Base-by-base conservation (phyloP, 176 grass and related monocot species). In the Juncus inflexus region DNA sequence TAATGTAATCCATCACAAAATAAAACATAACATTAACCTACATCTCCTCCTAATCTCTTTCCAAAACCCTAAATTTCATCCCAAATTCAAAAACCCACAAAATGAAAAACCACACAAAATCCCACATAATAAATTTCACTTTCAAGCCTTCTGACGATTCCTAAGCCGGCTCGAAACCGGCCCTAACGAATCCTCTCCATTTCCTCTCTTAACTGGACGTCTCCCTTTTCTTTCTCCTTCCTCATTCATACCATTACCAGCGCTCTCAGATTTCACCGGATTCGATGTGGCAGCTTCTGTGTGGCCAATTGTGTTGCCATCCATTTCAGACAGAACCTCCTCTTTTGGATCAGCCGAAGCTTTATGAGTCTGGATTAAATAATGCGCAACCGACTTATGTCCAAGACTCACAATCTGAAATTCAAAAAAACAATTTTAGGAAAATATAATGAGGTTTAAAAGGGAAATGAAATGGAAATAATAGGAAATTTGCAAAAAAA, bases 341-440 rank as follows among this genome's bases (percentile, higher is more conserved):
- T 81, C 71, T 8, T 14, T 64, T 7, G 57, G 40, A 3, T 70
- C 70, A 39, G 59, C 55, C 57, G 73, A 66, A n/a, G 68, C 42
- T 9, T 61, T 70, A 5, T 72, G 75, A 52, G 88, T 92, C 83
- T 76, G 80, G 6, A 99, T 84, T 38, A 99, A 70, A 74, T 82
- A 99, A 78, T 99, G 94, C 12, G 88, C 94, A 37, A 92, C 94
- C 42, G 88, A 99, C 65, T 92, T 92, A 71, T 84, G 91, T 42
- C 88, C 94, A 57, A 92, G 74, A 2, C 63, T 73, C 19, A 73
- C 45, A 58, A 76, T 75, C 94, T 99, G 77, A 53, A 80, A 12
- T 57, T 12, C 19, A 3, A 68, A 55, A 35, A 16, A 8, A 70
- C 8, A 58, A 58, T 41, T 28, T 70, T 37, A 66, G 35, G 55